Evolutionary conservation across 164 flowering plant species (phyloP), one percentile per base, ranked within the genome.

Genomic region (Vitis labrusca): DNA sequence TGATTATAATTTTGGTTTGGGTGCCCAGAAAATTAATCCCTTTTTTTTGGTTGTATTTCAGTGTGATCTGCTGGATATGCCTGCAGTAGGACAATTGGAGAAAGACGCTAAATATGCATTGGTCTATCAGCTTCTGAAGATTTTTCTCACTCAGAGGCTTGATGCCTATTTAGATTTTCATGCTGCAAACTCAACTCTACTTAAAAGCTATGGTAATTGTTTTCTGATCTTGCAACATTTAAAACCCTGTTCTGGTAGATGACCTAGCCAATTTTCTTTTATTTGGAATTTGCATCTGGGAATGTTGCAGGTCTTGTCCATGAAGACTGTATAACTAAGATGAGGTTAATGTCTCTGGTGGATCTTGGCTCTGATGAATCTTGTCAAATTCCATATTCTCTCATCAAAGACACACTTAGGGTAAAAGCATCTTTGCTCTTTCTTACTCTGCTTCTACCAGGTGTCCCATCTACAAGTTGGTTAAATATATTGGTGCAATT

Each of bases 51-150:
- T 37, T 37, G 44, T n/a, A 19, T 78, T 74, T 81, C 91, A 96
- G 99, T 88, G 94, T 77, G 97, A 93, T 84, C 80, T 93, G 83
- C 82, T 96, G 64, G 97, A 89, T 65, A 76, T 96, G 87, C 97
- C 97, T 54, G 92, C 97, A 71, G 84, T 96, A 12, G 85, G 75
- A 49, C 99, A 96, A 74, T 73, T 96, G 82, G 99, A 96, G 85
- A 88, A 92, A 71, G 98, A 93, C 82, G 82, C 83, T 11, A 87
- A 86, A 69, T 78, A 86, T 83, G 78, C 90, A 13, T 73, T 78
- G 71, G 87, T 84, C 5, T 89, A 88, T 83, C 91, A 89, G 84
- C 98, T 95, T 52, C 73, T 96, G 79, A 86, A 88, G 82, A 90
- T 96, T 52, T 90, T 93, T 78, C 74, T 90, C 57, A 87, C 97